Percentiles rank a stretch among this genome's conserved stretches.
Conservation (phyloP, 2,329 filamentous ascomycete genomes). For the Madurella fahalii region DNA sequence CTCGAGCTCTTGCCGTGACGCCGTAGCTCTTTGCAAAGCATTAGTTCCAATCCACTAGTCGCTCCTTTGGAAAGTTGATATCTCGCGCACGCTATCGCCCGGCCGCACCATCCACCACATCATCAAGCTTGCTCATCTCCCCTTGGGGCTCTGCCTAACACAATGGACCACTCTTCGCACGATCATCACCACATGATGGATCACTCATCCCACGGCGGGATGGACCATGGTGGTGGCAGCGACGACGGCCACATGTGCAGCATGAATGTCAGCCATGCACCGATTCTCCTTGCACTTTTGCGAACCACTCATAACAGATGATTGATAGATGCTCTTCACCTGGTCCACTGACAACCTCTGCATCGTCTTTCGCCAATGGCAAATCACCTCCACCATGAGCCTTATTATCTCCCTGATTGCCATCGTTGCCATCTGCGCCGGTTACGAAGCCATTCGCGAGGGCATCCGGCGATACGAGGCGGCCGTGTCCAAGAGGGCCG, state of each 20-base stretch:
- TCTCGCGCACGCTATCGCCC: background rate
- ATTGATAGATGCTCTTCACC: constrained; percentile 86
- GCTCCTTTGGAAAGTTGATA: background rate
- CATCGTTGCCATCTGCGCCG: constrained; percentile 79
- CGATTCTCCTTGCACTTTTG: background rate
- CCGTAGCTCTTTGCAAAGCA: too few relatives aligned
- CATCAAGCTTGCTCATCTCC: background rate
- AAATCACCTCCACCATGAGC: constrained; percentile 67
- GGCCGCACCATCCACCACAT: background rate
- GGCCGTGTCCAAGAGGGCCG: constrained; percentile 43
- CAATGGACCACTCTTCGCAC: constrained; percentile 41
- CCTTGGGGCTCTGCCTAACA: constrained; percentile 19
- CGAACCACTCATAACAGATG: background rate
- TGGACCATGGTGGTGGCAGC: constrained; percentile 48
- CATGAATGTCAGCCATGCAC: constrained; percentile 70
- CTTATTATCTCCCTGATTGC: constrained; percentile 79
- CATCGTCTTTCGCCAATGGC: constrained; percentile 93
- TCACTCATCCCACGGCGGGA: constrained; percentile 40
- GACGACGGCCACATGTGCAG: constrained; percentile 62
- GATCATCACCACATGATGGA: constrained; percentile 39
- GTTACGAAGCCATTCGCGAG: constrained; percentile 85
- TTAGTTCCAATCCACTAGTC: too few relatives aligned
- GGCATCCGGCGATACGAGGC: constrained; percentile 72
- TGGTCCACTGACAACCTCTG: constrained; percentile 93
- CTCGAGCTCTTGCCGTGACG: too few relatives aligned